Evolutionary conservation across 768 basidiomycete species (phyloP).

Genomic region (Russula lepida): DNA sequence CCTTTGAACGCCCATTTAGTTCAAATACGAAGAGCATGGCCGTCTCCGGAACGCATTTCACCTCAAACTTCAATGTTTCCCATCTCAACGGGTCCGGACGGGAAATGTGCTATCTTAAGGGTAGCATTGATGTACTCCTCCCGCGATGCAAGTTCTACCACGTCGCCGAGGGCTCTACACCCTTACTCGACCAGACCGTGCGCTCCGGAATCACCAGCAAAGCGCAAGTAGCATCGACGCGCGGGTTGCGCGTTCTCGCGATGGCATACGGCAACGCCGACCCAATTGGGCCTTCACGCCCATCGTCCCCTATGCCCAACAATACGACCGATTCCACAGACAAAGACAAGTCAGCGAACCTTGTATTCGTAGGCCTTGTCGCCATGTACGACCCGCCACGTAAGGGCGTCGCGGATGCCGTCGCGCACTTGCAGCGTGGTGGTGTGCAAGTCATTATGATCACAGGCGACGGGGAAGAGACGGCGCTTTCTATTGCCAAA

Average conservation of each 20-base stretch:
- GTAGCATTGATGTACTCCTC: constrained; percentile 82
- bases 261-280: constrained; percentile 77
- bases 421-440: constrained; percentile 68
- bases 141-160: constrained; percentile 85
- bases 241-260: constrained; percentile 80
- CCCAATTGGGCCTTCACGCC: constrained; percentile 19
- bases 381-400: constrained; percentile 95
- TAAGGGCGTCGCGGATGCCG: constrained; percentile 86
- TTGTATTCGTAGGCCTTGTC: constrained; percentile 88
- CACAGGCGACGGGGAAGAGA: constrained; percentile 89
- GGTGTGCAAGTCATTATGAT: constrained; percentile 99
- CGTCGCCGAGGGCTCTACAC: constrained; percentile 83
- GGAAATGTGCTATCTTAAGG: constrained; percentile 87
- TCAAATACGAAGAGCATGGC: constrained; percentile 95
- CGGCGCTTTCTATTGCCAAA: constrained; percentile 81
- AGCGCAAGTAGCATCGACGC: constrained; percentile 61
- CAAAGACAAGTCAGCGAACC: constrained; percentile 32
- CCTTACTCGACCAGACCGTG: constrained; percentile 61
- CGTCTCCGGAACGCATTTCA: constrained; percentile 63
- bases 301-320: constrained; percentile 24
- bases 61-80: constrained; percentile 24
- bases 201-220: constrained; percentile 59
- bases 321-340: constrained; percentile 28
- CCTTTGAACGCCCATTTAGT: constrained; percentile 82
- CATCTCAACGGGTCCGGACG: constrained; percentile 32